Evolutionary conservation across 2,329 filamentous ascomycete species (phyloP), one percentile per base, ranked within the genome.

Genomic region (Fusarium hainanense): DNA sequence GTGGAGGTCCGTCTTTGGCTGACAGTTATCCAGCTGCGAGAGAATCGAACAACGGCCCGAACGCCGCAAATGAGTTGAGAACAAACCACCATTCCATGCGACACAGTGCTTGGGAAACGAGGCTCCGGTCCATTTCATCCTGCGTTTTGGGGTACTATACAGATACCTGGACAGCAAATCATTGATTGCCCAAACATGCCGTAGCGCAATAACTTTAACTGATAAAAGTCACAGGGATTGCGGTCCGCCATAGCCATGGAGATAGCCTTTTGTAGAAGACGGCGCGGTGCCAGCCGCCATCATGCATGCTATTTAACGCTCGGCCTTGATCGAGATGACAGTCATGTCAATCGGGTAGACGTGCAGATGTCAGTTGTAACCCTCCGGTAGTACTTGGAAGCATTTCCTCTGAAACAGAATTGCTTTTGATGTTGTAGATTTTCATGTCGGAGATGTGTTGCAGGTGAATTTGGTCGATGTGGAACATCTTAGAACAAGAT

Each of bases 301-400:
- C 52, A 69, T 69, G 66, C 66, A 70, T 34, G 62, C 67, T 52
- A 67, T 63, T 58, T 55, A 70, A 58, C 54, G 47, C 40, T 55
- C 27, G 50, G 34, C 23, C 47, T 41, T 20, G 9, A 41, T 51
- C 48, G 18, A 20, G 32, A 41, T 41, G 48, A 27, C 32, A 30
- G 21, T 16, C 54, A 28, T 50, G 44, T 30, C 27, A 23, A 34
- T 44, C 25, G 50, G 59, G 37, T 41, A 44, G 30, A 44, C 50
- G 44, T 54, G 37, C 58, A 58, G 50, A 41, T 16, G 56, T 41
- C 28, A 37, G 37, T 30, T 50, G 40, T 13, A 49, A 51, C 44
- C 44, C 40, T 34, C 18, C 3, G 32, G 10, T 32, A 9, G 40
- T 10, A 58, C 21, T 14, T 42, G 21, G 32, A 14, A 9, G 7